A percentile compares a stretch with the other conserved stretches of the same genome.
Evolutionary conservation across 768 basidiomycete genomes (phyloP).

Genomic region (Mycena haematopus): DNA sequence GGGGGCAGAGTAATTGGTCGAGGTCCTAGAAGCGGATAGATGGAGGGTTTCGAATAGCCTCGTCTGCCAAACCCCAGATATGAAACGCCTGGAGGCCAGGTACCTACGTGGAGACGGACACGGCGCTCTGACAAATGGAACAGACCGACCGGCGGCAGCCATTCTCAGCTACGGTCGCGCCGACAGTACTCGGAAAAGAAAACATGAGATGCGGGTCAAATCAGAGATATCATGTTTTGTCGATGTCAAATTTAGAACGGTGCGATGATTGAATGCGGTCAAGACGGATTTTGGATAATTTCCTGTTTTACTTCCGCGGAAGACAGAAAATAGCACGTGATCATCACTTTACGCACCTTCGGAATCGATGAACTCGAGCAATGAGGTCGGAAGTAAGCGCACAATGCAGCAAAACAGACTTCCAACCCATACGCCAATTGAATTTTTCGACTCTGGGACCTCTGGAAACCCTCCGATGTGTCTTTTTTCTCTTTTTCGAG

Average conservation of each 20-base stretch:
- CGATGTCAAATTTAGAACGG: constrained; percentile 12
- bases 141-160: constrained; percentile 25
- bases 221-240: constrained; percentile 7
- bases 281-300: constrained; percentile 19
- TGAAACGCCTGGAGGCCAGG: constrained; percentile 36
- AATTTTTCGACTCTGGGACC: not conserved
- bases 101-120: constrained; percentile 32
- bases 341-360: not conserved
- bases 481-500: not conserved
- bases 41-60: constrained; percentile 43
- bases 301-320: not conserved
- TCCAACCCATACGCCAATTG: not conserved
- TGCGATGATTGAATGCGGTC: constrained; percentile 15
- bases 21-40: constrained; percentile 33
- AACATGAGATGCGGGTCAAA: not conserved
- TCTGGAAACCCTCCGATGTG: not conserved
- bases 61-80: constrained; percentile 36
- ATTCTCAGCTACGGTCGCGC: constrained; percentile 18
- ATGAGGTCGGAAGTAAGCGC: not conserved
- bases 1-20: constrained; percentile 29
- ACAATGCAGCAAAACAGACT: not conserved
- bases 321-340: constrained; percentile 11
- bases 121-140: constrained; percentile 30
- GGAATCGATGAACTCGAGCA: not conserved
- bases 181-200: constrained; percentile 16